Evolutionary conservation across 2,329 filamentous ascomycete species (phyloP).

Genomic region (Septoria petroselini): DNA sequence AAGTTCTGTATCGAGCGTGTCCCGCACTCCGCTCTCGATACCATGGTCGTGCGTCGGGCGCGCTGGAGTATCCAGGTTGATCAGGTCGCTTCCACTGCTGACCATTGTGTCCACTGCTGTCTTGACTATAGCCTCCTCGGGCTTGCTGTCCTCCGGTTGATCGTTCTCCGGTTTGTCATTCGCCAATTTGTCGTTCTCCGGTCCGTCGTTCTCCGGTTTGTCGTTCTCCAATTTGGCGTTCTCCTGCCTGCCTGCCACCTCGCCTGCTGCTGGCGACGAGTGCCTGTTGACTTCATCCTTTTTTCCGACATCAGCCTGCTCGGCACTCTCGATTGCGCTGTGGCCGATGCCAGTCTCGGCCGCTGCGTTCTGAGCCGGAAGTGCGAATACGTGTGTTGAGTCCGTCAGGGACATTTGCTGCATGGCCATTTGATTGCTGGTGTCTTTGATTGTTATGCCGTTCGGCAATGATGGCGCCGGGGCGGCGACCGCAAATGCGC

Average conservation of each 20-base stretch:
- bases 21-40: slow-evolving; percentile 25
- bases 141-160: slow-evolving; percentile 3
- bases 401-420: slow-evolving; percentile 3
- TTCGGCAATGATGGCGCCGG: slow-evolving; percentile 6
- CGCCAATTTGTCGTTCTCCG: no score
- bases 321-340: background rate
- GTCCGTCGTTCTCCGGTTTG: no score
- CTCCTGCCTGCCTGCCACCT: no score
- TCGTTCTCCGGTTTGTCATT: no score
- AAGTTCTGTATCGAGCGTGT: slow-evolving; percentile 8
- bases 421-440: slow-evolving; percentile 10
- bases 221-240: no score
- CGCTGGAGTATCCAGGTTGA: slow-evolving; percentile 18
- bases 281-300: background rate
- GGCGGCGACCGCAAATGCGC: slow-evolving; percentile 11
- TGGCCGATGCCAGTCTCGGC: background rate
- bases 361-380: background rate
- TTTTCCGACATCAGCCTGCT: background rate
- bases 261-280: no score
- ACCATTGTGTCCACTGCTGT: background rate
- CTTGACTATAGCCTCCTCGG: background rate
- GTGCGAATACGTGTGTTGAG: slow-evolving; percentile 3
- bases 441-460: slow-evolving; percentile 14
- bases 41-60: slow-evolving; percentile 22
- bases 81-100: background rate